Percentiles rank a stretch among this genome's conserved stretches.
Conservation (phyloP, 345 rosid genomes). For the Hibiscus syriacus region DNA sequence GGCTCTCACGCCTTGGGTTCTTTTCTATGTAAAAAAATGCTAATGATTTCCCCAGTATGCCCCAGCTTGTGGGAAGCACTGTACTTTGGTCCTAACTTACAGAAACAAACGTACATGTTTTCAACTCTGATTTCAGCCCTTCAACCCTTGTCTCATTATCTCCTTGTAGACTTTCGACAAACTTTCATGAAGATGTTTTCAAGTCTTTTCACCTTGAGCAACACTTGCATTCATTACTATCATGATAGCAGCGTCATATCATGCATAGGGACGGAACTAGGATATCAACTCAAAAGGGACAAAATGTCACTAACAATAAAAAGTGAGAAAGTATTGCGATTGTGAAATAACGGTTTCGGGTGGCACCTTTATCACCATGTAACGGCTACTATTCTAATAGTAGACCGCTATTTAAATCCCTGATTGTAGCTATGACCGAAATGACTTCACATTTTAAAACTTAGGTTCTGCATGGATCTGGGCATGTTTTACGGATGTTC, state of each 20-base stretch:
- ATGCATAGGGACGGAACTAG: no score
- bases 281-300: no score
- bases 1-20: background rate
- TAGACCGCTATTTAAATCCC: no score
- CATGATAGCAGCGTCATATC: background rate
- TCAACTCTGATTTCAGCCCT: background rate
- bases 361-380: no score
- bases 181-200: no score
- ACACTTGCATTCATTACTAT: no score
- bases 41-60: background rate
- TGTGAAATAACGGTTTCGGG: no score
- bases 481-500: background rate
- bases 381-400: no score
- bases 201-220: no score
- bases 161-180: background rate
- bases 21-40: background rate
- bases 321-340: no score
- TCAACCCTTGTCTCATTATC: background rate
- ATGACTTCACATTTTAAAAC: background rate
- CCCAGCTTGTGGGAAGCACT: slow-evolving; percentile 7
- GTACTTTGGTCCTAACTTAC: background rate
- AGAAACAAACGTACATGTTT: background rate
- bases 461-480: background rate
- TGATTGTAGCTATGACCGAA: no score
- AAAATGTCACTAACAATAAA: no score